A percentile compares a stretch with the other conserved stretches of the same genome.
These are phyloP conservation scores for Citrus inodora DNA, from an alignment of 345 rosid genomes.

Conservation along the genomic window DNA sequence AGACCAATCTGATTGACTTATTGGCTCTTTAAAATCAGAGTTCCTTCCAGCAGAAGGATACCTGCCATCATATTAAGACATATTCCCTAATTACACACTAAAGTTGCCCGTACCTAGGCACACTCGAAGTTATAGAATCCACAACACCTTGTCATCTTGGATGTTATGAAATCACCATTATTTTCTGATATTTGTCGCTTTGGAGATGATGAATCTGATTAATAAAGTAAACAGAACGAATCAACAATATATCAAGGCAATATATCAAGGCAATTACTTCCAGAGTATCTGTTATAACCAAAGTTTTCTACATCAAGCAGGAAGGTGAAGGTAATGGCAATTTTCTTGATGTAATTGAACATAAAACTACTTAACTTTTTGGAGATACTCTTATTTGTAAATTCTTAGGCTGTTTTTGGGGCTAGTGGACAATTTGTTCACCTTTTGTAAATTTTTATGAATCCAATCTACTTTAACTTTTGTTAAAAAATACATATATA, in stretches of 20 bases:
- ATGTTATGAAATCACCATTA: conserved; percentile 26
- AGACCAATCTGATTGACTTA: conserved; percentile 36
- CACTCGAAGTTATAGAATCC: conserved; percentile 5
- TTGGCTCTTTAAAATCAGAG: conserved; percentile 24
- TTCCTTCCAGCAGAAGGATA: conserved; percentile 11
- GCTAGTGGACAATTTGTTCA: too few relatives aligned
- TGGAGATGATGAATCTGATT: conserved; percentile 39
- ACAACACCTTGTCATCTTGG: conserved; percentile 34
- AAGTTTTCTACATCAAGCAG: not conserved
- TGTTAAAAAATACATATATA: too few relatives aligned
- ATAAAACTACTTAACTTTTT: not conserved
- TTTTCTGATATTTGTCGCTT: conserved; percentile 31
- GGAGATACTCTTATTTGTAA: too few relatives aligned
- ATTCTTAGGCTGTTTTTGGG: too few relatives aligned
- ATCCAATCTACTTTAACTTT: too few relatives aligned
- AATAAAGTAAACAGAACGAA: conserved; percentile 4
- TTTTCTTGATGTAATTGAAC: not conserved
- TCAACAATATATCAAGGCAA: conserved; percentile 17
- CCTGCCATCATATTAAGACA: conserved; percentile 25
- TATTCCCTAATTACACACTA: conserved; percentile 3
- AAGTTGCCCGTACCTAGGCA: conserved; percentile 31
- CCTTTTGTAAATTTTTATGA: too few relatives aligned
- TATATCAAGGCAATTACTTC: not conserved
- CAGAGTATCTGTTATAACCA: not conserved
- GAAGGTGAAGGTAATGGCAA: not conserved